These are phyloP conservation scores for Magnolia officinalis DNA, from an alignment of 164 flowering plant genomes.

Conservation along the genomic window DNA sequence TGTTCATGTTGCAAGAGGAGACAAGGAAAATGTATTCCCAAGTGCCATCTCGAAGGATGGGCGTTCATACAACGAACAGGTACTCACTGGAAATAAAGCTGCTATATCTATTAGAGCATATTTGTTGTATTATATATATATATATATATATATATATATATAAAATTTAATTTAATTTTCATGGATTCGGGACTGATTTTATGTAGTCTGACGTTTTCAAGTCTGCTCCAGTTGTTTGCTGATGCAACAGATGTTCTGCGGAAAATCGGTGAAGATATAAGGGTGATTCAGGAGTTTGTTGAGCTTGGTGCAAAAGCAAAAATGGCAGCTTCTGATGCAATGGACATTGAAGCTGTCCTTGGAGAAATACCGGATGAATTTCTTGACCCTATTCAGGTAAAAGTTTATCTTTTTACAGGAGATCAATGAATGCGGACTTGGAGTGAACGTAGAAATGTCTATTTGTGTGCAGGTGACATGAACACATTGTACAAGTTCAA, in stretches of 20 bases:
- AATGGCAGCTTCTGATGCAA: slow-evolving; percentile 82
- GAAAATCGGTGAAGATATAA: slow-evolving; percentile 75
- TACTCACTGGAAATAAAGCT: slow-evolving; percentile 18
- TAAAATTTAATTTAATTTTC: background rate
- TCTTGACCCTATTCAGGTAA: slow-evolving; percentile 97
- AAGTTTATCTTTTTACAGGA: slow-evolving; percentile 7
- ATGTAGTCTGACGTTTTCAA: slow-evolving; percentile 14
- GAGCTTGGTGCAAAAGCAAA: slow-evolving; percentile 83
- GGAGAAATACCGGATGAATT: slow-evolving; percentile 99
- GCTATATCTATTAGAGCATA: background rate
- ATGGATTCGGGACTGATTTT: background rate
- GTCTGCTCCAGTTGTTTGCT: slow-evolving; percentile 61
- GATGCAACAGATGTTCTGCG: slow-evolving; percentile 82
- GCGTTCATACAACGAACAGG: slow-evolving; percentile 96
- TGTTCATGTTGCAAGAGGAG: slow-evolving; percentile 91
- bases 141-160: too few relatives aligned
- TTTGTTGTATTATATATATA: too few relatives aligned
- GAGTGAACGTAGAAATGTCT: background rate
- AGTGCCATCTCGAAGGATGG: slow-evolving; percentile 93
- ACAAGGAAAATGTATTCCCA: slow-evolving; percentile 71
- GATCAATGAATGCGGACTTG: too few relatives aligned
- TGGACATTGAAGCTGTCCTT: slow-evolving; percentile 87
- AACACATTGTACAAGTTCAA: background rate
- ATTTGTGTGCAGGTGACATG: background rate
- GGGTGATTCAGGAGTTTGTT: slow-evolving; percentile 73